A percentile compares a stretch with the other conserved stretches of the same genome.
Evolutionary conservation across 305 asterid genomes (phyloP).

Genomic region (Stenogyne calaminthoides): DNA sequence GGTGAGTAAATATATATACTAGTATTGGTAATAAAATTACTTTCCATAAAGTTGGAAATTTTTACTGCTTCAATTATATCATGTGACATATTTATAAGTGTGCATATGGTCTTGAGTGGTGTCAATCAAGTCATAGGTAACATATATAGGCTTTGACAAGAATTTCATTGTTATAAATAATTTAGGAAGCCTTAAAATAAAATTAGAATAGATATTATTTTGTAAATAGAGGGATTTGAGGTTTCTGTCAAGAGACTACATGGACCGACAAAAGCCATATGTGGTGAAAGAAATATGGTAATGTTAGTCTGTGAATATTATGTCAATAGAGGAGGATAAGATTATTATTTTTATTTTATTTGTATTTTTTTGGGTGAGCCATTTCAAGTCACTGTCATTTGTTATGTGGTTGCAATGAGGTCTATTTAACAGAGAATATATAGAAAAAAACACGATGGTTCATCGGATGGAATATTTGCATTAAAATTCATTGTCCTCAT

Average conservation of each 20-base stretch:
- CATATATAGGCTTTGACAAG: no score
- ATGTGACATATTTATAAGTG: no score
- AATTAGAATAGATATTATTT: no score
- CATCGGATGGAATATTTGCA: slow-evolving; percentile 34
- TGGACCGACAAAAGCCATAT: no score
- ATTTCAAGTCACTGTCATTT: slow-evolving; percentile 24
- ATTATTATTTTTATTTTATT: no score
- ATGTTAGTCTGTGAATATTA: not conserved
- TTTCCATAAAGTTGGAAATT: not conserved
- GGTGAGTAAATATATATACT: not conserved
- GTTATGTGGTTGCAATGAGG: slow-evolving; percentile 22
- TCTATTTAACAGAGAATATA: slow-evolving; percentile 16
- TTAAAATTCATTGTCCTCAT: slow-evolving; percentile 32
- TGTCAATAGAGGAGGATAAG: slow-evolving; percentile 27
- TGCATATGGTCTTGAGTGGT: no score
- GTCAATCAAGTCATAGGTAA: no score
- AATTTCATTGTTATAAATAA: not conserved
- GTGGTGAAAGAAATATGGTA: not conserved
- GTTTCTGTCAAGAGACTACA: no score
- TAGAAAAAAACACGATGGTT: slow-evolving; percentile 20
- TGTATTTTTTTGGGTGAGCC: not conserved
- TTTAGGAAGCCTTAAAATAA: not conserved
- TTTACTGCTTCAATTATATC: not conserved
- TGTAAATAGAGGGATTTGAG: not conserved
- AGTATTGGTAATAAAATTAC: not conserved